These are phyloP conservation scores for Leccinum incarnatum DNA, from an alignment of 768 basidiomycete genomes.

Conservation along the genomic window DNA sequence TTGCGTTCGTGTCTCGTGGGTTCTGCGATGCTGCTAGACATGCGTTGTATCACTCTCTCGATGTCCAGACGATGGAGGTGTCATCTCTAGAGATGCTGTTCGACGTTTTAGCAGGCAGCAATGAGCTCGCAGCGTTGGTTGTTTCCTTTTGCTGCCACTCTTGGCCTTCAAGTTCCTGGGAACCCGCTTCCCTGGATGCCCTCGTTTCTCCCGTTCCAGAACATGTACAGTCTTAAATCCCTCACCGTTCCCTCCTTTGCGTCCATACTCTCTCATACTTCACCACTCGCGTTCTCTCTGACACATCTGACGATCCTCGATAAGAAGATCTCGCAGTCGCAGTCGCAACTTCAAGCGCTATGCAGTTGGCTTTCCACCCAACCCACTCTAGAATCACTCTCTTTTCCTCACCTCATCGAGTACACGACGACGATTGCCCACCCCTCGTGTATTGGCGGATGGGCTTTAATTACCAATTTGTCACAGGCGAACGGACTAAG, in stretches of 20 bases:
- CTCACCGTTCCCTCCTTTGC: conserved; percentile 28
- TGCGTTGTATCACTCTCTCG: conserved; percentile 22
- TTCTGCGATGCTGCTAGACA: conserved; percentile 23
- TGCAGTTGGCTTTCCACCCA: conserved; percentile 26
- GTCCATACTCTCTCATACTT: conserved; percentile 19
- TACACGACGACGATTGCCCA: neutral
- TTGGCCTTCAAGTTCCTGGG: conserved; percentile 17
- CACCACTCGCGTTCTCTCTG: conserved; percentile 22
- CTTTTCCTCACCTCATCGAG: conserved; percentile 27
- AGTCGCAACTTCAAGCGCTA: conserved; percentile 14
- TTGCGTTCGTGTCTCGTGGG: conserved; percentile 25
- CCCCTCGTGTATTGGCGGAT: conserved; percentile 8
- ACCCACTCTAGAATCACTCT: conserved; percentile 24
- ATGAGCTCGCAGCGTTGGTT: conserved; percentile 25
- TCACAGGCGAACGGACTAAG: neutral
- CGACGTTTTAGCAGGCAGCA: conserved; percentile 16
- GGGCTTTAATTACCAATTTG: neutral
- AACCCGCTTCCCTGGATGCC: conserved; percentile 5
- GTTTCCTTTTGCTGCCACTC: conserved; percentile 22
- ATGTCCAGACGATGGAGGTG: conserved; percentile 16
- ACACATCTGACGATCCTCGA: conserved; percentile 31
- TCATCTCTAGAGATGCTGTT: conserved; percentile 18
- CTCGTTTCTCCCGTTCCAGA: conserved; percentile 20
- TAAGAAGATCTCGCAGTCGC: conserved; percentile 20
- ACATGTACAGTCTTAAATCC: conserved; percentile 29